Percentiles rank a stretch among this genome's conserved stretches.
phyloP scores from a whole-genome alignment of 192 early-diverging fungal genomes.

The Chytriomyces sp. region DNA sequence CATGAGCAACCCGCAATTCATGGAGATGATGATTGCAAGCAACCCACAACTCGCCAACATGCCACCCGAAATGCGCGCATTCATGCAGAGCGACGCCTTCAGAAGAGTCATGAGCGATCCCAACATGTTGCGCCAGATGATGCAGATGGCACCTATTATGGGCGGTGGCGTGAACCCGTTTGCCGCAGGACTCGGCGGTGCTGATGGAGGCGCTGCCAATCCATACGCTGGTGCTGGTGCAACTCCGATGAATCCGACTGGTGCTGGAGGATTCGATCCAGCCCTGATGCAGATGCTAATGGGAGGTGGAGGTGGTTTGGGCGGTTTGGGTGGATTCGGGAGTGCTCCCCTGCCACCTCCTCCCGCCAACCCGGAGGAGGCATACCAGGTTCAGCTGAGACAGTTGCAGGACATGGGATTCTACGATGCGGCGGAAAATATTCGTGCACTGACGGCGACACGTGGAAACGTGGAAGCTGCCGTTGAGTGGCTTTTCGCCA shows the following conservation, averaged over 20 bases:
- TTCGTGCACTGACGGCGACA: constrained; percentile 78
- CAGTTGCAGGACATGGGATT: constrained; percentile 97
- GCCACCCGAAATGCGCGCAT: constrained; percentile 83
- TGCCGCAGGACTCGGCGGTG: constrained; percentile 5
- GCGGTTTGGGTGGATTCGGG: neutral
- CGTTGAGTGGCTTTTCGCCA: constrained; percentile 77
- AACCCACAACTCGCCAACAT: constrained; percentile 78
- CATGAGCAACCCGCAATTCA: constrained; percentile 80
- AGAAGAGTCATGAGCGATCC: constrained; percentile 81
- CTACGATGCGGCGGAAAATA: constrained; percentile 84
- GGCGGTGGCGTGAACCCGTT: constrained; percentile 47
- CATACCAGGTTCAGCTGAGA: constrained; percentile 69
- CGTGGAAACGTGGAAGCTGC: constrained; percentile 92
- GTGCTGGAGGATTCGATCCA: constrained; percentile 36
- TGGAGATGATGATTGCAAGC: constrained; percentile 80
- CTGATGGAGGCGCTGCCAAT: neutral
- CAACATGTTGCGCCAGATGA: constrained; percentile 73
- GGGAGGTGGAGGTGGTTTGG: constrained; percentile 30
- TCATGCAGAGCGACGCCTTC: constrained; percentile 68
- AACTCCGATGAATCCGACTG: constrained; percentile 34
- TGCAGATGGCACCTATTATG: constrained; percentile 37
- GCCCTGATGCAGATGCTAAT: constrained; percentile 38
- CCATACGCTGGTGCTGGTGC: constrained; percentile 12
- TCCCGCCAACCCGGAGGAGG: constrained; percentile 52
- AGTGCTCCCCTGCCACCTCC: constrained; percentile 31